A percentile compares a stretch with the other conserved stretches of the same genome.
Conservation (phyloP, 2,329 filamentous ascomycete species). For the Alternaria infectoria region DNA sequence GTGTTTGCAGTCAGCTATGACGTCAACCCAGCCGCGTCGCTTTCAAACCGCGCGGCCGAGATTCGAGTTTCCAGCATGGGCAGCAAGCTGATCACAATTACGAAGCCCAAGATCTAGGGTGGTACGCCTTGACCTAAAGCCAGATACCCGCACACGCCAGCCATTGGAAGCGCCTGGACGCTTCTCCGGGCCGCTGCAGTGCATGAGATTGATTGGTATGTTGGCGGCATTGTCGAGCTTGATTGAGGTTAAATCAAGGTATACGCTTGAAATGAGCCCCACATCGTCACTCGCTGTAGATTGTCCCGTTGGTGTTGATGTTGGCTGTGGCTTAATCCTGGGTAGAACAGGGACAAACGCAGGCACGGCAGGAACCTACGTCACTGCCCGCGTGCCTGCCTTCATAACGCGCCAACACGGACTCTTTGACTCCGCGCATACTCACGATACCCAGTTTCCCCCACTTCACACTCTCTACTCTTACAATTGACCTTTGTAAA, state of each 20-base stretch:
- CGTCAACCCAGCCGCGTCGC: conserved; percentile 5
- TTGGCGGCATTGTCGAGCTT: neutral
- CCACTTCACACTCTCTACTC: neutral
- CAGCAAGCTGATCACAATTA: neutral
- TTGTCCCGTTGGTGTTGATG: conserved; percentile 19
- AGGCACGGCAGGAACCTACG: conserved; percentile 23
- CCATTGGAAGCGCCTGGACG: neutral
- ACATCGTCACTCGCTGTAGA: conserved; percentile 19
- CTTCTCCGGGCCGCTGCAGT: neutral
- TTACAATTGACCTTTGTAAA: conserved; percentile 1
- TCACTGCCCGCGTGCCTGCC: conserved; percentile 22
- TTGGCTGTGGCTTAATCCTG: conserved; percentile 11
- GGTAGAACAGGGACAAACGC: conserved; percentile 16
- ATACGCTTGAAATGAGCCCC: conserved; percentile 14
- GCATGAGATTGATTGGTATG: neutral
- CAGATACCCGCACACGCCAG: neutral
- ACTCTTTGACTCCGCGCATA: conserved; percentile 8
- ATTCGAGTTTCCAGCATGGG: neutral
- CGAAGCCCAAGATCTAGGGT: neutral
- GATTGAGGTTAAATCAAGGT: conserved; percentile 7
- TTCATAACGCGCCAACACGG: conserved; percentile 14
- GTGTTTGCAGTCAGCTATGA: conserved; percentile 5
- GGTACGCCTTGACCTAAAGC: neutral
- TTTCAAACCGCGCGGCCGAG: neutral
- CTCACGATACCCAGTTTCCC: neutral